phyloP scores from a whole-genome alignment of 73 alveolate genomes.

The Halteria grandinella region DNA sequence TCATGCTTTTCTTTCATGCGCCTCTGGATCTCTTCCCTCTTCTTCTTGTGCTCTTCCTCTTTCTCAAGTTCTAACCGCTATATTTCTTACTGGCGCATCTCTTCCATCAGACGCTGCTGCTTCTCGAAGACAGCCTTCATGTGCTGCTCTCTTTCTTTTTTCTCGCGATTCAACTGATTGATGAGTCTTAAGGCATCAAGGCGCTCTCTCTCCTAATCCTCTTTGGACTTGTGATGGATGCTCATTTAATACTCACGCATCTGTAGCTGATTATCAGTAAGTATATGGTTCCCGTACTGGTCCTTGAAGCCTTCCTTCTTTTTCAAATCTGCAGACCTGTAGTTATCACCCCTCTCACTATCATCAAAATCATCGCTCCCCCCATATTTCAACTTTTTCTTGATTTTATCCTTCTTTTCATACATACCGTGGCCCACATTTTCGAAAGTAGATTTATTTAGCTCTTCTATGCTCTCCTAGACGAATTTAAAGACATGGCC shows the following conservation, averaged over 20 bases:
- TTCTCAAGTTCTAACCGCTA: background rate
- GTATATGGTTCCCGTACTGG: background rate
- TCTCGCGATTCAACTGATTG: constrained; percentile 16
- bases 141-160: constrained; percentile 12
- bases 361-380: no score
- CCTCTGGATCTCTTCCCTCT: background rate
- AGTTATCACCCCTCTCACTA: background rate
- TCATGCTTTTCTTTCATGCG: constrained; percentile 5
- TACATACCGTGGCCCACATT: no score
- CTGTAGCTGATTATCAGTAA: background rate
- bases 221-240: background rate
- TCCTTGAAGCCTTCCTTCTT: no score
- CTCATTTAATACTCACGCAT: background rate
- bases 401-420: no score
- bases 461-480: no score
- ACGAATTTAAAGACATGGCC: no score
- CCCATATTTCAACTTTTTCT: no score
- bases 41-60: background rate
- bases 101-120: no score
- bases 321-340: background rate
- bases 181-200: constrained; percentile 18
- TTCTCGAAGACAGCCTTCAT: no score
- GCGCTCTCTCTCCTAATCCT: constrained; percentile 5
- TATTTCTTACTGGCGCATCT: no score
- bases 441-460: no score